These are phyloP conservation scores for Rosa chinensis DNA, from an alignment of 306 rosid species.

Conservation along the genomic window DNA sequence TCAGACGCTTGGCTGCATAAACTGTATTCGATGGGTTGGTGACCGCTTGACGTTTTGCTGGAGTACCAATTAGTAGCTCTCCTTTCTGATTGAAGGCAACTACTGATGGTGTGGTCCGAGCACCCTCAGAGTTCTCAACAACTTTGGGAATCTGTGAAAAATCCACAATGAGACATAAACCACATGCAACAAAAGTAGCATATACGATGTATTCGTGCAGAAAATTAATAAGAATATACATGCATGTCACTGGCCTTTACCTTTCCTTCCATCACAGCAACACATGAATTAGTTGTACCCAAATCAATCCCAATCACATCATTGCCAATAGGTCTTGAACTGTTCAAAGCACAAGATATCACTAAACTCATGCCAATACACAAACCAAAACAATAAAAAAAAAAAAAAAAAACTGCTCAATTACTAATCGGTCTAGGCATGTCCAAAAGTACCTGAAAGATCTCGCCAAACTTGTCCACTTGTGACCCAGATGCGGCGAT, in stretches of 20 bases:
- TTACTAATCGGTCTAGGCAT: background rate
- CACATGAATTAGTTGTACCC: conserved; percentile 91
- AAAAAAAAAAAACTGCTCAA: background rate
- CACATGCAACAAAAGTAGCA: background rate
- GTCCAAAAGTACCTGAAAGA: conserved; percentile 58
- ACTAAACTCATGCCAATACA: background rate
- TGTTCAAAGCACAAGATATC: conserved; percentile 18
- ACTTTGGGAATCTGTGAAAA: conserved; percentile 61
- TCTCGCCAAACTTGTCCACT: conserved; percentile 65
- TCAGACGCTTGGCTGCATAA: conserved; percentile 74
- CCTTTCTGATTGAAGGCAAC: conserved; percentile 89
- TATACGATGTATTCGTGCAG: background rate
- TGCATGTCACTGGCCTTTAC: conserved; percentile 9
- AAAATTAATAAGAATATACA: too few relatives aligned
- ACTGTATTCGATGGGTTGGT: conserved; percentile 79
- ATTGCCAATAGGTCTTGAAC: conserved; percentile 68
- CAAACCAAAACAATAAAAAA: background rate
- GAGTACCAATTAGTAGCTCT: conserved; percentile 82
- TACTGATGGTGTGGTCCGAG: conserved; percentile 84
- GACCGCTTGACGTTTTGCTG: conserved; percentile 86
- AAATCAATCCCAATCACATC: conserved; percentile 83
- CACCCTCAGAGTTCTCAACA: conserved; percentile 74
- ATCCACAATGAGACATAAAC: background rate
- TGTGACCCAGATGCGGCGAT: conserved; percentile 39
- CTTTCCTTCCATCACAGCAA: conserved; percentile 89